Conservation (phyloP, 768 basidiomycete species). For the Ramaria sp. region DNA sequence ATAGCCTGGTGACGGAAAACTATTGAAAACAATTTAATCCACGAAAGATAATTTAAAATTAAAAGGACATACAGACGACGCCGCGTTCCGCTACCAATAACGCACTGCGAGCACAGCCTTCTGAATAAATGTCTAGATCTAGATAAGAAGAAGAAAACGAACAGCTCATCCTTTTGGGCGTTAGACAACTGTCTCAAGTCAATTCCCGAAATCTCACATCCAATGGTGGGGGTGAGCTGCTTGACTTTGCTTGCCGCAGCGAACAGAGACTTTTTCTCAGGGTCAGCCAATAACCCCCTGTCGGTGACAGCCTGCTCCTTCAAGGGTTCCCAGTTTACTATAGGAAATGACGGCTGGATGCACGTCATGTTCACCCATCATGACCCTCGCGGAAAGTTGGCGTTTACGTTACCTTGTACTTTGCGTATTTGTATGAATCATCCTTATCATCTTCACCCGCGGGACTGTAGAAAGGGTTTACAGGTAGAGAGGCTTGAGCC, state of each 20-base stretch:
- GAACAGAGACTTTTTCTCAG: slow-evolving; percentile 53
- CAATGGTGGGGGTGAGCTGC: slow-evolving; percentile 61
- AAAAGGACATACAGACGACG: slow-evolving; percentile 61
- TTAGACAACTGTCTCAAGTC: slow-evolving; percentile 60
- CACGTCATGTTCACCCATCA: not conserved
- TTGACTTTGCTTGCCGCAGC: slow-evolving; percentile 54
- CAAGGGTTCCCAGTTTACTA: slow-evolving; percentile 54
- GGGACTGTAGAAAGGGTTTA: slow-evolving; percentile 65
- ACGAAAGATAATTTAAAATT: too few species aligned
- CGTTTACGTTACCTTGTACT: slow-evolving; percentile 43
- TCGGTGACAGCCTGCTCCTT: slow-evolving; percentile 48
- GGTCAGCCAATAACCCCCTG: slow-evolving; percentile 58
- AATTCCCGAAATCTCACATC: slow-evolving; percentile 63
- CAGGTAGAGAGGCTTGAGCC: too few species aligned
- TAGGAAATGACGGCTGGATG: slow-evolving; percentile 52
- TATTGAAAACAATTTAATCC: too few species aligned
- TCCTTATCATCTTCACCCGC: slow-evolving; percentile 39
- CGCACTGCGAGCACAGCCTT: slow-evolving; percentile 30
- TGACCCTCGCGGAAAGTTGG: not conserved
- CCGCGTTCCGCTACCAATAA: slow-evolving; percentile 66
- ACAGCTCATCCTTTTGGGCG: slow-evolving; percentile 74
- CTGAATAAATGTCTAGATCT: slow-evolving; percentile 1
- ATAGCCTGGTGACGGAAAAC: slow-evolving; percentile 72
- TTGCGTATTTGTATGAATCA: slow-evolving; percentile 38
- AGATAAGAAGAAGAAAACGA: slow-evolving; percentile 14